These are phyloP conservation scores for Orbilia brochopaga DNA, from an alignment of 2,329 filamentous ascomycete species.

Conservation along the genomic window DNA sequence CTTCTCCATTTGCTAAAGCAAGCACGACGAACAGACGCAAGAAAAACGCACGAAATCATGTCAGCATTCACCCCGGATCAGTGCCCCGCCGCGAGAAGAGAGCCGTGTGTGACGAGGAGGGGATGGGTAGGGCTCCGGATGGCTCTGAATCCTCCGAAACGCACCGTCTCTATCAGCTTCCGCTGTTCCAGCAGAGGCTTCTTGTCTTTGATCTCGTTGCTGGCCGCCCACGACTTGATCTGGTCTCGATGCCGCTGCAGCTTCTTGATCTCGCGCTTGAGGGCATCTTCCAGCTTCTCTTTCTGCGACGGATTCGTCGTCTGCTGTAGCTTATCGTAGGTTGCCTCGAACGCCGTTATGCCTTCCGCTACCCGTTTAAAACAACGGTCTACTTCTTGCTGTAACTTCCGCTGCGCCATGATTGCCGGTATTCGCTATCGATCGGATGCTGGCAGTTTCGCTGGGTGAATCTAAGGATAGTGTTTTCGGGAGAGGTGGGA, in stretches of 20 bases:
- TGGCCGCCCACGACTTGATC: slow-evolving; percentile 99
- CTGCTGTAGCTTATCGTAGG: slow-evolving; percentile 97
- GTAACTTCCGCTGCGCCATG: slow-evolving; percentile 95
- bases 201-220: slow-evolving; percentile 99
- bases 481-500: slow-evolving; percentile 32
- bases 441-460: slow-evolving; percentile 22
- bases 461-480: slow-evolving; percentile 53
- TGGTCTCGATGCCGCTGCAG: slow-evolving; percentile 95
- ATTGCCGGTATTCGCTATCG: slow-evolving; percentile 55
- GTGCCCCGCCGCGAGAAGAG: slow-evolving; percentile 21
- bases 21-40: background rate
- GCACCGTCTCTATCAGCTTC: slow-evolving; percentile 94
- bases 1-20: slow-evolving; percentile 90
- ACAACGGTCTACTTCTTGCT: slow-evolving; percentile 98
- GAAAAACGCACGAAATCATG: slow-evolving; percentile 24
- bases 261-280: slow-evolving; percentile 99
- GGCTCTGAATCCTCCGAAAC: slow-evolving; percentile 57
- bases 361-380: slow-evolving; percentile 98
- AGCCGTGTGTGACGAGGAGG: slow-evolving; percentile 14
- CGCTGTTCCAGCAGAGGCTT: slow-evolving; percentile 89
- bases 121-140: slow-evolving; percentile 39
- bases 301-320: slow-evolving; percentile 92
- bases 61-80: slow-evolving; percentile 21
- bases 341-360: slow-evolving; percentile 86
- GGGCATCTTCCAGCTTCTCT: slow-evolving; percentile 90